Conservation (phyloP, 2,329 filamentous ascomycete genomes). For the Hansfordia pulvinata region DNA sequence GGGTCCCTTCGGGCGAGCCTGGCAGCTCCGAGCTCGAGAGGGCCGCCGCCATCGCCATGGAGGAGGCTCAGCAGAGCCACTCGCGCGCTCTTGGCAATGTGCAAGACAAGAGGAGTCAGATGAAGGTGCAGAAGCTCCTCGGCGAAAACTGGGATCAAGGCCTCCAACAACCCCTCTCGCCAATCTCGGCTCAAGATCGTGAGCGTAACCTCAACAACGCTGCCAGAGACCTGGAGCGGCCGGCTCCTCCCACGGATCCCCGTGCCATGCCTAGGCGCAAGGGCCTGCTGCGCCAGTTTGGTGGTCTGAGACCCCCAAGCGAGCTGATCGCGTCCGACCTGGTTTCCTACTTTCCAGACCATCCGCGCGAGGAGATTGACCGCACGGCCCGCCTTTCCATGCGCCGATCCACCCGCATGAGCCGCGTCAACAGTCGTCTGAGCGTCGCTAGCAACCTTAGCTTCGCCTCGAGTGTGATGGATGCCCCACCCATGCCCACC, state of each 20-base stretch:
- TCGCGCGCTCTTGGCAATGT: constrained; percentile 45
- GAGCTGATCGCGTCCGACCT: constrained; percentile 95
- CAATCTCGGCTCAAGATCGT: constrained; percentile 57
- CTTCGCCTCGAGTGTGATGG: constrained; percentile 80
- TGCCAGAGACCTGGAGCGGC: constrained; percentile 42
- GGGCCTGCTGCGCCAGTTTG: constrained; percentile 62
- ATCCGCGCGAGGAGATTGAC: constrained; percentile 88
- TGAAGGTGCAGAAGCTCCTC: constrained; percentile 79
- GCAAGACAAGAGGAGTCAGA: constrained; percentile 62
- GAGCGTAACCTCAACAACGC: constrained; percentile 52
- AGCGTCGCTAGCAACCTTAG: constrained; percentile 91
- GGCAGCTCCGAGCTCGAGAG: constrained; percentile 75
- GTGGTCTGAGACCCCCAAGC: constrained; percentile 83
- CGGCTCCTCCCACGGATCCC: constrained; percentile 34
- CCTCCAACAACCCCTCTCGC: constrained; percentile 75
- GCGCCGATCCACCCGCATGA: constrained; percentile 77
- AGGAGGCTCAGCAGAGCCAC: constrained; percentile 69
- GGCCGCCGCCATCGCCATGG: constrained; percentile 77
- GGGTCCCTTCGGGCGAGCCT: constrained; percentile 85
- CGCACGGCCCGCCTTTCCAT: constrained; percentile 88
- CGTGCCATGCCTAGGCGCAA: constrained; percentile 31
- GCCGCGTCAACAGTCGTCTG: constrained; percentile 81
- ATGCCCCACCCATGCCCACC: constrained; percentile 87
- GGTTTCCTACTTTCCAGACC: constrained; percentile 93
- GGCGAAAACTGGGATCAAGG: constrained; percentile 76